Base-by-base conservation (phyloP, 1,284 basidiomycete genomes). In the Meripilus lineatus region DNA sequence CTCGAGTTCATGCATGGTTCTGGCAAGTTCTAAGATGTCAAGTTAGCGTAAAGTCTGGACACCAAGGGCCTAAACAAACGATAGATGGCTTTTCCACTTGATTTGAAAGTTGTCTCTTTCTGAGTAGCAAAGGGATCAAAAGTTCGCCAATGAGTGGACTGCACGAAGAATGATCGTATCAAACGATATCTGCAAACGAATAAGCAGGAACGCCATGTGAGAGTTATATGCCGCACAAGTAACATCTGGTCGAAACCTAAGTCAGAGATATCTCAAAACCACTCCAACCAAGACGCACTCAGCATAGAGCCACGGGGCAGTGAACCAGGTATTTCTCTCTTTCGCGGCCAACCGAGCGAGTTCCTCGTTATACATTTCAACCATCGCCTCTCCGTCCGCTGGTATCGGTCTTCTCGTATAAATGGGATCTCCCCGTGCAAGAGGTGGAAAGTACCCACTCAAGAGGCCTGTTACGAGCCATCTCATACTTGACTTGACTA, bases 231-330 rank as follows among this genome's bases (percentile, higher is more conserved):
- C 65, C 74, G 52, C 45, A 83, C 81, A 84, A 57, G 55, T 85
- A 85, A 49, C 80, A 84, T 59, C 80, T 84, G 48, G 8, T 26
- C 34, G 52, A 30, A 30, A 10, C n/a, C n/a, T n/a, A 30, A 30
- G 28, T 30, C n/a, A n/a, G n/a, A n/a, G n/a, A n/a, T n/a, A n/a
- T n/a, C n/a, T n/a, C n/a, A n/a, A n/a, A n/a, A n/a, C n/a, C n/a
- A n/a, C n/a, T n/a, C n/a, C n/a, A n/a, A n/a, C n/a, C n/a, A n/a
- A n/a, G 5, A 63, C 79, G 57, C 71, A 96, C 81, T 98, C 95
- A 48, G 93, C 90, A 61, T 79, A 97, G 11, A 99, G 74, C 93
- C 94, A 98, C 3, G 93, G 89, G 6, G 89, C 82, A 2, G 79
- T 86, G 61, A 93, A 93, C 95, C 95, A 99, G 0, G 84, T 89